Evolutionary conservation across 202 grass and related monocot genomes (phyloP).

Genomic region (Schoenoplectus tabernaemontani): DNA sequence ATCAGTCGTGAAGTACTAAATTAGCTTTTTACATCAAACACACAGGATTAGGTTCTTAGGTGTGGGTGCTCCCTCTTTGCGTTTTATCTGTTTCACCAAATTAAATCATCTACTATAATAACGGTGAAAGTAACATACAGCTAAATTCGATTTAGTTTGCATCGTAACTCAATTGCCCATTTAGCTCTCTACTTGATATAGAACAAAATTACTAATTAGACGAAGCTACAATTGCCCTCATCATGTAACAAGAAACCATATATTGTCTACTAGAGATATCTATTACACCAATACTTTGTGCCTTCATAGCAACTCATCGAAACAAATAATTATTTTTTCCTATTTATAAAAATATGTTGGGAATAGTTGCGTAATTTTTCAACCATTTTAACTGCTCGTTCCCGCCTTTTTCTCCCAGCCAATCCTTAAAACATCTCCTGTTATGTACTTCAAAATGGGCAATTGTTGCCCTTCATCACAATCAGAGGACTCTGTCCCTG

Average conservation of each 20-base stretch:
- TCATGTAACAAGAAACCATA: too few species aligned
- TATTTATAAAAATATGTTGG: not conserved
- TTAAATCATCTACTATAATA: not conserved
- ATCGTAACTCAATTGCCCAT: not conserved
- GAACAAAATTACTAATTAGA: not conserved
- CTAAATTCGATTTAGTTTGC: not conserved
- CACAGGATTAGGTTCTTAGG: too few species aligned
- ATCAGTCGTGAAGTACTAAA: too few species aligned
- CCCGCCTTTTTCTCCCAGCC: constrained; percentile 18
- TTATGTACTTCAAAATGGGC: constrained; percentile 17
- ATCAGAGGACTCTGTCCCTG: constrained; percentile 2
- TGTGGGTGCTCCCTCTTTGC: too few species aligned
- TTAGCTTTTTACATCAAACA: too few species aligned
- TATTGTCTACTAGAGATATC: not conserved
- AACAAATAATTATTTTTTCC: not conserved
- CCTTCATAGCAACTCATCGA: not conserved
- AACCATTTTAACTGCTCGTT: not conserved
- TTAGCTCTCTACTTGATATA: not conserved
- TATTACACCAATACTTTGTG: not conserved
- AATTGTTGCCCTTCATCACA: constrained; percentile 24
- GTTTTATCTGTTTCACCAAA: too few species aligned
- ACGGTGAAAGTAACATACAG: not conserved
- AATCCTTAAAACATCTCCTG: not conserved
- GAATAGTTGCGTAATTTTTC: not conserved
- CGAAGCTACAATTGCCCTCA: not conserved